Conservation (phyloP, 441 rosid species). For the Adansonia madagascariensis region DNA sequence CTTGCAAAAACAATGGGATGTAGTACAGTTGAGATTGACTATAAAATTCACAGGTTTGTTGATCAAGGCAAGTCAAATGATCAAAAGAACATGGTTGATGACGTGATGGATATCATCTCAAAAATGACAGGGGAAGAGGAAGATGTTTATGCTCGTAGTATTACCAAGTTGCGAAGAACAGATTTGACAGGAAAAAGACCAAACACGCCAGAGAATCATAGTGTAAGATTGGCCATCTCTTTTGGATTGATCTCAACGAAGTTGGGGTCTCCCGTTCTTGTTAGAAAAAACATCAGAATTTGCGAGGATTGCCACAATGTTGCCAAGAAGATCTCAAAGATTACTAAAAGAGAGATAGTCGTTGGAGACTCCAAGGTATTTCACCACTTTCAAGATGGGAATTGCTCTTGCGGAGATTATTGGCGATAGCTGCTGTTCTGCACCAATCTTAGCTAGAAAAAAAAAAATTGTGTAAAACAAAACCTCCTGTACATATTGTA, state of each 20-base stretch:
- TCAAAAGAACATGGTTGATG: conserved; percentile 38
- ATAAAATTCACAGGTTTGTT: conserved; percentile 45
- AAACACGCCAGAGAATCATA: conserved; percentile 49
- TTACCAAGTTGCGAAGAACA: conserved; percentile 43
- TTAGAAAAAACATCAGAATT: conserved; percentile 64
- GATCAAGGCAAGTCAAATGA: conserved; percentile 50
- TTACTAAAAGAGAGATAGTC: conserved; percentile 55
- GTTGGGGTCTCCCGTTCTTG: conserved; percentile 46
- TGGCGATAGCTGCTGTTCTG: conserved; percentile 48
- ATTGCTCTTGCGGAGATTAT: conserved; percentile 66
- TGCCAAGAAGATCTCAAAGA: conserved; percentile 50
- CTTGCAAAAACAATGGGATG: conserved; percentile 44
- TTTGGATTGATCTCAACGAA: conserved; percentile 61
- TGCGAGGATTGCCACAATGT: conserved; percentile 60
- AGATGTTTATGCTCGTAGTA: conserved; percentile 33
- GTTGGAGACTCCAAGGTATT: conserved; percentile 56
- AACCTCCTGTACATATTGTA: neutral
- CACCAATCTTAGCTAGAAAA: neutral
- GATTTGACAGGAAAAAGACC: conserved; percentile 37
- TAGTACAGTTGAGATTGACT: conserved; percentile 44
- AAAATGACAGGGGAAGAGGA: conserved; percentile 50
- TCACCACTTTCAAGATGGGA: conserved; percentile 64
- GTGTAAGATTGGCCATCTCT: conserved; percentile 58
- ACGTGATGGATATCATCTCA: conserved; percentile 48
- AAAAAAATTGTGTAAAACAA: too few relatives aligned